Conservation (phyloP, 148 eudicot species). For the Rhododendron ovatum region DNA sequence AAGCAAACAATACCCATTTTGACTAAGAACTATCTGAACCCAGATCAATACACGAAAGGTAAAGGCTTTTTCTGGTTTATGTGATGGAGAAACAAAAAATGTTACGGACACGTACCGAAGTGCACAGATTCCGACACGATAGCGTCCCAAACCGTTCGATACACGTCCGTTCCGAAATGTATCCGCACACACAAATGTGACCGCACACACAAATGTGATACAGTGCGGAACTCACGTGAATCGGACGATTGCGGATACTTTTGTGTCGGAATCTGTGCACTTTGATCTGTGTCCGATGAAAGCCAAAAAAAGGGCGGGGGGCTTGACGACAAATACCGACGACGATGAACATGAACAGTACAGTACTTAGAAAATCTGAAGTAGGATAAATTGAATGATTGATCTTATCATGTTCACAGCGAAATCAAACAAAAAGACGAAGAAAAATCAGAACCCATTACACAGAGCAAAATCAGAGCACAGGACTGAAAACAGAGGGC, state of each 20-base stretch:
- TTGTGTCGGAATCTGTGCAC: background rate
- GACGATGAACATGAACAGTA: background rate
- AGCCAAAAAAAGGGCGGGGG: background rate
- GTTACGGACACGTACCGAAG: background rate
- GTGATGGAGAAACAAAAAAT: background rate
- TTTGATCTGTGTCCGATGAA: background rate
- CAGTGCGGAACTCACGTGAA: background rate
- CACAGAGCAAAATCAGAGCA: background rate
- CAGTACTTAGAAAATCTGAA: background rate
- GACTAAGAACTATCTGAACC: background rate
- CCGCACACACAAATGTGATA: too few species aligned
- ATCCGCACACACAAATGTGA: too few species aligned
- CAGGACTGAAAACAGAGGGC: background rate
- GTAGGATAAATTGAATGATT: background rate
- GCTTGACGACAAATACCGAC: background rate
- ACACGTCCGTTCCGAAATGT: too few species aligned
- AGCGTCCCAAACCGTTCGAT: background rate
- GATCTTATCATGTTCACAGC: background rate
- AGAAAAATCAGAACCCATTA: background rate
- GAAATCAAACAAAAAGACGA: background rate
- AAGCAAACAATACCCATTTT: background rate
- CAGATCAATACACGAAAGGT: background rate
- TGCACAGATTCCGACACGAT: background rate
- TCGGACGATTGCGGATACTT: background rate
- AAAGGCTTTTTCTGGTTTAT: background rate